Percentiles rank a stretch among this genome's conserved stretches.
Evolutionary conservation across 108 stramenopile genomes (phyloP).

Genomic region (Nitzschia putrida): DNA sequence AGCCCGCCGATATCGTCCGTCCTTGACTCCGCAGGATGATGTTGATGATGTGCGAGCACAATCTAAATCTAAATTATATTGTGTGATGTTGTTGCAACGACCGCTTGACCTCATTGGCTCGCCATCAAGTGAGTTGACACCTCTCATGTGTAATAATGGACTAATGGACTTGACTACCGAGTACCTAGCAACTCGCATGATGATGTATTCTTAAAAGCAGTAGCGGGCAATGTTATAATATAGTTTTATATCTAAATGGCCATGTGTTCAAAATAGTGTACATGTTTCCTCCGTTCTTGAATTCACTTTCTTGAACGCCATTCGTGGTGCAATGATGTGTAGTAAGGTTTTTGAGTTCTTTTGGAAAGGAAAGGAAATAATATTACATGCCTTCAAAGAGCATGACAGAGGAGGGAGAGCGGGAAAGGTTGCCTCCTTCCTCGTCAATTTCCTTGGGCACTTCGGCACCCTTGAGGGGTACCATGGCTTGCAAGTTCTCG

Average conservation of each 20-base stretch:
- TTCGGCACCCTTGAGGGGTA: slow-evolving; percentile 14
- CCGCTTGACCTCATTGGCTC: background rate
- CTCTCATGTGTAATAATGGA: no score
- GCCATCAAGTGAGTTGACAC: background rate
- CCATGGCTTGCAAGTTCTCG: slow-evolving; percentile 18
- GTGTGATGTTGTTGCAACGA: no score
- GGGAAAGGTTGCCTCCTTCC: slow-evolving; percentile 53
- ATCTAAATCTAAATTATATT: no score
- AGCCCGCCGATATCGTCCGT: no score
- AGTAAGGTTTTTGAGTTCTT: slow-evolving; percentile 23
- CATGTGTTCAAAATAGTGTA: slow-evolving; percentile 17
- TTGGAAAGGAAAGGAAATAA: slow-evolving; percentile 11
- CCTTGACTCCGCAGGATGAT: no score
- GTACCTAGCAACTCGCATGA: background rate
- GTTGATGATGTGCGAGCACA: no score
- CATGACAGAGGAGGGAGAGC: slow-evolving; percentile 66
- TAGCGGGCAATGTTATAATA: slow-evolving; percentile 2
- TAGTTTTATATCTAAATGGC: slow-evolving; percentile 28
- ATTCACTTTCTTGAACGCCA: slow-evolving; percentile 14
- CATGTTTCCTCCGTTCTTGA: slow-evolving; percentile 2
- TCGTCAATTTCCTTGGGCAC: slow-evolving; percentile 28
- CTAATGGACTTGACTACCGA: no score
- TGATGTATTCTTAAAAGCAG: background rate
- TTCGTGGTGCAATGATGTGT: slow-evolving; percentile 16
- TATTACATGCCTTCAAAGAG: slow-evolving; percentile 52